A percentile compares a stretch with the other conserved stretches of the same genome.
phyloP scores from a whole-genome alignment of 2,329 filamentous ascomycete genomes.

The Emmonsia crescens region DNA sequence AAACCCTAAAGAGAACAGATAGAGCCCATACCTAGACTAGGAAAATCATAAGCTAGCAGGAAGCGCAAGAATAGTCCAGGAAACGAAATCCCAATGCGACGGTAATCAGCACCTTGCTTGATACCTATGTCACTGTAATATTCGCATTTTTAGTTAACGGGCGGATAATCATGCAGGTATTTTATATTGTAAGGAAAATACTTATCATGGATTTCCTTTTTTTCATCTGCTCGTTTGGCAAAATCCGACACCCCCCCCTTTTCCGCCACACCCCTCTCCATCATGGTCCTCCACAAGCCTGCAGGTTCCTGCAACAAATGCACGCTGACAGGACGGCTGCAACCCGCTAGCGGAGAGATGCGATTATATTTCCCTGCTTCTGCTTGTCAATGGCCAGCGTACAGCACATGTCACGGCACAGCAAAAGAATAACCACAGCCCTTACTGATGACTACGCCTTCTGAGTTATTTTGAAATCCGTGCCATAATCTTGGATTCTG shows the following conservation, averaged over 20 bases:
- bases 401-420: background rate
- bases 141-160: background rate
- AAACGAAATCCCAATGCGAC: constrained; percentile 1
- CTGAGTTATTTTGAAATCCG: background rate
- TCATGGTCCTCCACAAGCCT: background rate
- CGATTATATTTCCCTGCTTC: background rate
- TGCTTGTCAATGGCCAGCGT: background rate
- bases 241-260: background rate
- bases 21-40: background rate
- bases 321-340: background rate
- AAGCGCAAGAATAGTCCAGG: background rate
- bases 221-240: background rate
- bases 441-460: background rate
- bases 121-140: constrained; percentile 2
- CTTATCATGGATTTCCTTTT: background rate
- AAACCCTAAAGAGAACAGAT: background rate
- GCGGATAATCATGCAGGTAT: constrained; percentile 3
- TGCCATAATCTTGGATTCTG: background rate
- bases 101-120: constrained; percentile 2
- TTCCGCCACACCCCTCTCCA: background rate
- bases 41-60: background rate
- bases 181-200: background rate
- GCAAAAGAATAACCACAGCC: background rate
- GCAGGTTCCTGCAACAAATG: background rate
- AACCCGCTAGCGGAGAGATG: background rate